These are phyloP conservation scores for Penicillium alfredii DNA, from an alignment of 495 filamentous ascomycete genomes.

Conservation along the genomic window DNA sequence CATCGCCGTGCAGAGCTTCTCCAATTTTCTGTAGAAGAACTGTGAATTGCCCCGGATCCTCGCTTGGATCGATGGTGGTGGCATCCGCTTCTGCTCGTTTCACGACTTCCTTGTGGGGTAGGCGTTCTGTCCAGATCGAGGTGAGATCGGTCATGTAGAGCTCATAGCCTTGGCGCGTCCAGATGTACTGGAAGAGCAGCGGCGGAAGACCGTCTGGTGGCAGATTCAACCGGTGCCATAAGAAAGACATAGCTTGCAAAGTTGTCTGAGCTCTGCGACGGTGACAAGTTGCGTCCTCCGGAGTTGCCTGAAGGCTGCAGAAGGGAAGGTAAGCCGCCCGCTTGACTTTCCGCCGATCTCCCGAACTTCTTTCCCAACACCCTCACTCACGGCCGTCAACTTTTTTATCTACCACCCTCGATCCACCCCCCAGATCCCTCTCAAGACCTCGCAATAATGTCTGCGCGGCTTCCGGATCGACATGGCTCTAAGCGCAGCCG, in stretches of 20 bases:
- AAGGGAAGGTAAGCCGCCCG: slow-evolving; percentile 25
- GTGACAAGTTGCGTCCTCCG: no score
- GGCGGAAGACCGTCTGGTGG: slow-evolving; percentile 31
- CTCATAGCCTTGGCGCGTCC: slow-evolving; percentile 54
- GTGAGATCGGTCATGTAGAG: slow-evolving; percentile 79
- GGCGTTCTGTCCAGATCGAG: slow-evolving; percentile 72
- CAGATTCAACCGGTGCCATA: slow-evolving; percentile 34
- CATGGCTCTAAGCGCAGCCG: slow-evolving; percentile 32
- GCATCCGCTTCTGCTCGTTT: slow-evolving; percentile 57
- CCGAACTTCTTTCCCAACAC: slow-evolving; percentile 14
- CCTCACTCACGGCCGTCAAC: slow-evolving; percentile 8
- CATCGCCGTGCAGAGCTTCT: slow-evolving; percentile 49
- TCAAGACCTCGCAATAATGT: slow-evolving; percentile 27
- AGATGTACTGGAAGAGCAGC: slow-evolving; percentile 49
- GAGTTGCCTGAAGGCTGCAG: slow-evolving; percentile 18
- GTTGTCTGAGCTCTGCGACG: no score
- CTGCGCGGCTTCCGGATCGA: slow-evolving; percentile 27
- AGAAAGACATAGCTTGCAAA: no score
- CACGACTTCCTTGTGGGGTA: slow-evolving; percentile 58
- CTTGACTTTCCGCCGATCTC: slow-evolving; percentile 25
- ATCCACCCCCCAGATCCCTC: no score
- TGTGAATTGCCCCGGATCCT: slow-evolving; percentile 62
- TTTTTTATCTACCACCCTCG: not conserved
- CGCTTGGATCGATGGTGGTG: slow-evolving; percentile 80
- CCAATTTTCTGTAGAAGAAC: slow-evolving; percentile 69